Conservation (phyloP, 768 basidiomycete genomes). For the Phylloporus sp. region DNA sequence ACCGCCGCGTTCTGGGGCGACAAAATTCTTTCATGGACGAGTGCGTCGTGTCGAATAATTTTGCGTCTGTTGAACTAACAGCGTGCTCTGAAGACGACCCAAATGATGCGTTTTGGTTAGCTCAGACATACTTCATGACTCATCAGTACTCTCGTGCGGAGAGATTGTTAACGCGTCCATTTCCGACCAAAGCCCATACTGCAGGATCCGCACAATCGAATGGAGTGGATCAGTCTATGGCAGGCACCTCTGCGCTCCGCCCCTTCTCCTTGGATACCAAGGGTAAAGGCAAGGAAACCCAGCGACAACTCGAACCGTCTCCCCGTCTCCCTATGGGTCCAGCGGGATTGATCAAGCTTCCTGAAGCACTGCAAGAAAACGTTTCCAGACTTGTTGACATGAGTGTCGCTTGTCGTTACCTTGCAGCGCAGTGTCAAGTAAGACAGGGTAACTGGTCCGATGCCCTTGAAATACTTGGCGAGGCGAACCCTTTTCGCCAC, state of each 20-base stretch:
- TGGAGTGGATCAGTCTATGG: slow-evolving; percentile 16
- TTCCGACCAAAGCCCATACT: slow-evolving; percentile 52
- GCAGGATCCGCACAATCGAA: slow-evolving; percentile 29
- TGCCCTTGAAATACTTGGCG: slow-evolving; percentile 89
- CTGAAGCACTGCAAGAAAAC: slow-evolving; percentile 58
- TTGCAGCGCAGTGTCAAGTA: slow-evolving; percentile 92
- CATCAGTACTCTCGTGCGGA: slow-evolving; percentile 95
- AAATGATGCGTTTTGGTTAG: slow-evolving; percentile 99
- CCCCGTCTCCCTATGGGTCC: slow-evolving; percentile 69
- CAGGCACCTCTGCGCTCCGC: slow-evolving; percentile 37
- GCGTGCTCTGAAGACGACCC: slow-evolving; percentile 63
- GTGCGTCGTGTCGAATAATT: slow-evolving; percentile 47
- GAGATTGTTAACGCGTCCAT: slow-evolving; percentile 83
- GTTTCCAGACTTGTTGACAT: slow-evolving; percentile 85
- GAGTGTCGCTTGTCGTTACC: slow-evolving; percentile 93
- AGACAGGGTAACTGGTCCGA: slow-evolving; percentile 90
- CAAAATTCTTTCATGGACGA: slow-evolving; percentile 94
- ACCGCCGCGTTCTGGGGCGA: slow-evolving; percentile 99
- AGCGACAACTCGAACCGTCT: slow-evolving; percentile 34
- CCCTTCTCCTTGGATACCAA: slow-evolving; percentile 39
- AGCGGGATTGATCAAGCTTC: slow-evolving; percentile 65
- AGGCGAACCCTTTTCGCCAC: slow-evolving; percentile 82
- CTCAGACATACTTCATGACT: slow-evolving; percentile 95
- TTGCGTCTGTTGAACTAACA: slow-evolving; percentile 7
- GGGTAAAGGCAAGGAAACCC: slow-evolving; percentile 62